phyloP scores from a whole-genome alignment of 2,329 filamentous ascomycete species.

The Calonectria pseudoreteaudii region DNA sequence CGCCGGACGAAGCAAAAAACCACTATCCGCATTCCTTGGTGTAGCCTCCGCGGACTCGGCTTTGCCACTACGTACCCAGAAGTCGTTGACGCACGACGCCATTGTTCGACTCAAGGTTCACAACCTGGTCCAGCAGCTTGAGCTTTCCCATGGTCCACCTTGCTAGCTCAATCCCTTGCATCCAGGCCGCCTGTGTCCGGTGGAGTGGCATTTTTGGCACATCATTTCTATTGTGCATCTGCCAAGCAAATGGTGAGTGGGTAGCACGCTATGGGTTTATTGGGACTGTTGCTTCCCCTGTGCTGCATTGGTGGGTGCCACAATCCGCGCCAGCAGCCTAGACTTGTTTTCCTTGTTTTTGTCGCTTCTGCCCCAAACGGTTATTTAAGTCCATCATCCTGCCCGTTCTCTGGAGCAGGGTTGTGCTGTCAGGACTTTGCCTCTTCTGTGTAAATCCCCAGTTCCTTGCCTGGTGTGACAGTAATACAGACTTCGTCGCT shows the following conservation, averaged over 20 bases:
- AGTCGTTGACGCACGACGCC: conserved; percentile 5
- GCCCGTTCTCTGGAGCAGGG: not conserved
- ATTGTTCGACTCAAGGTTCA: conserved; percentile 25
- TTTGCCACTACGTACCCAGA: not conserved
- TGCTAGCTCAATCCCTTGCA: conserved; percentile 24
- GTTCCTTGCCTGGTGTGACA: not conserved
- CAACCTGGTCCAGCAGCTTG: conserved; percentile 17
- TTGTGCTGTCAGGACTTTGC: not conserved
- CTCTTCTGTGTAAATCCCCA: not conserved
- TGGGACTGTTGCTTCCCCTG: not conserved
- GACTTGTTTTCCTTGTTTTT: conserved; percentile 26
- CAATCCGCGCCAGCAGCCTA: conserved; percentile 21
- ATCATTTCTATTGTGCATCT: conserved; percentile 11
- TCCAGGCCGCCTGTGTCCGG: conserved; percentile 13
- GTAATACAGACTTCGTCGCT: not conserved
- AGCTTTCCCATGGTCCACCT: conserved; percentile 14
- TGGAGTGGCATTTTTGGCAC: conserved; percentile 18
- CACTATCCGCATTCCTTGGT: not conserved
- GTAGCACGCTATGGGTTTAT: not conserved
- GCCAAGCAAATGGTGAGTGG: not conserved
- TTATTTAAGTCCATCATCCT: conserved; percentile 35
- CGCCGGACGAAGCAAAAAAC: not conserved
- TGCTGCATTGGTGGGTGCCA: conserved; percentile 8
- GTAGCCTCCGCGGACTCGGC: not conserved
- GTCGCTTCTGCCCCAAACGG: conserved; percentile 10